These are phyloP conservation scores for Ambrosia artemisiifolia DNA, from an alignment of 129 eudicot genomes.

Conservation along the genomic window DNA sequence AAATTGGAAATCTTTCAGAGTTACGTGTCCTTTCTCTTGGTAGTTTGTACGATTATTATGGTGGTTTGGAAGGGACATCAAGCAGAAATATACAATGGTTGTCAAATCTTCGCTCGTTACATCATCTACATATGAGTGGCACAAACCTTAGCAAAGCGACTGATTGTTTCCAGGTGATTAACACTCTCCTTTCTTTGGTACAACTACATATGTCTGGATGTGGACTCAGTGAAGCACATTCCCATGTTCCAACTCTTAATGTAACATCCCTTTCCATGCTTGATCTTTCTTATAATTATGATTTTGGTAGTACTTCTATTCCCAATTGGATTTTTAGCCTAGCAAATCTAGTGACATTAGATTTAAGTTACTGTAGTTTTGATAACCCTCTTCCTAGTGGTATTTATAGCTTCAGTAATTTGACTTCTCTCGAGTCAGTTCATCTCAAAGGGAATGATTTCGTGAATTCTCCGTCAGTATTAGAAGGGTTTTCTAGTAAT, in stretches of 20 bases:
- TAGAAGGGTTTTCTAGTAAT: constrained; percentile 11
- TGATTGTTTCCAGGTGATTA: constrained; percentile 40
- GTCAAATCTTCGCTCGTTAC: constrained; percentile 22
- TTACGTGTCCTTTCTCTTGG: constrained; percentile 27
- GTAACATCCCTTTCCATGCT: constrained; percentile 26
- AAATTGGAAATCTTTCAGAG: constrained; percentile 37
- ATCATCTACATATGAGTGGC: constrained; percentile 32
- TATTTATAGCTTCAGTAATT: constrained; percentile 1
- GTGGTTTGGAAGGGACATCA: no score
- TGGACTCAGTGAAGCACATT: neutral
- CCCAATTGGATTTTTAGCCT: constrained; percentile 32
- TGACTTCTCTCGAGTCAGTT: constrained; percentile 14
- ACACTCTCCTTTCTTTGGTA: constrained; percentile 30
- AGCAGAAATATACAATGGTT: constrained; percentile 28
- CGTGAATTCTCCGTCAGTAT: neutral
- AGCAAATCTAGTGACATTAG: constrained; percentile 14
- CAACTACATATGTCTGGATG: constrained; percentile 18
- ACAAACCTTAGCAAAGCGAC: constrained; percentile 25
- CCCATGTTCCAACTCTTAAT: constrained; percentile 11
- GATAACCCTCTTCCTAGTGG: neutral
- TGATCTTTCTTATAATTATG: constrained; percentile 32
- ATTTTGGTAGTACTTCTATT: neutral
- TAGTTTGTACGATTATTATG: neutral
- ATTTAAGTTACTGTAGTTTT: neutral
- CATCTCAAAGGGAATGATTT: neutral